Evolutionary conservation across 2,329 filamentous ascomycete genomes (phyloP).

Genomic region (Coleophoma eucalyptorum): DNA sequence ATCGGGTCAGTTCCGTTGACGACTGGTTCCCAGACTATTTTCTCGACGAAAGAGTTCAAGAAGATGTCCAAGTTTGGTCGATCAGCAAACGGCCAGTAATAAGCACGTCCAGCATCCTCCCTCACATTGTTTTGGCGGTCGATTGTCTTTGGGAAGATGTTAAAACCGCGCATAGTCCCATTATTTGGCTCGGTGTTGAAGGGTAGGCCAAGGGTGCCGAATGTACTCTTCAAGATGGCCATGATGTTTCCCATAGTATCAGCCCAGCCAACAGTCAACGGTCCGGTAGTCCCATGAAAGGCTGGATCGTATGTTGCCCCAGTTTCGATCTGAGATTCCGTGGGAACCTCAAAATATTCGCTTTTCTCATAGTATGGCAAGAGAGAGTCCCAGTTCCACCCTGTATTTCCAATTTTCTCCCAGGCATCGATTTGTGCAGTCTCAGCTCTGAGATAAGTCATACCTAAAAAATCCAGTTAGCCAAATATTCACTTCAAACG

Average conservation of each 20-base stretch:
- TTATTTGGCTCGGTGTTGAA: not conserved
- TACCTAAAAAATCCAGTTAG: not conserved
- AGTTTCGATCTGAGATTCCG: not conserved
- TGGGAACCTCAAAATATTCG: not conserved
- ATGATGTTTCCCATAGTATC: not conserved
- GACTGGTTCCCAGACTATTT: not conserved
- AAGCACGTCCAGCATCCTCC: not conserved
- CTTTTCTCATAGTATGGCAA: slow-evolving; percentile 25
- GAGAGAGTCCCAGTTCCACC: slow-evolving; percentile 32
- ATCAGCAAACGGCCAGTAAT: not conserved
- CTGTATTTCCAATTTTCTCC: slow-evolving; percentile 27
- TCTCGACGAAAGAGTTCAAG: not conserved
- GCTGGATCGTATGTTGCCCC: not conserved
- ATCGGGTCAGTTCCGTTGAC: not conserved
- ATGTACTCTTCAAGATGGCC: too few species aligned
- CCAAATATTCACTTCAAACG: not conserved
- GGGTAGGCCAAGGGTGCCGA: not conserved
- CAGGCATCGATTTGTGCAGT: slow-evolving; percentile 31
- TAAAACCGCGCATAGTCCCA: not conserved
- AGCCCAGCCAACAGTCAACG: not conserved
- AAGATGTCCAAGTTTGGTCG: not conserved
- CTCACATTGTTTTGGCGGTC: not conserved
- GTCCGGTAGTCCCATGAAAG: not conserved
- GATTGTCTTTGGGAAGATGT: not conserved
- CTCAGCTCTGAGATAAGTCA: not conserved